Conservation (phyloP, 441 rosid genomes). For the Pelargonium fulgidum region DNA sequence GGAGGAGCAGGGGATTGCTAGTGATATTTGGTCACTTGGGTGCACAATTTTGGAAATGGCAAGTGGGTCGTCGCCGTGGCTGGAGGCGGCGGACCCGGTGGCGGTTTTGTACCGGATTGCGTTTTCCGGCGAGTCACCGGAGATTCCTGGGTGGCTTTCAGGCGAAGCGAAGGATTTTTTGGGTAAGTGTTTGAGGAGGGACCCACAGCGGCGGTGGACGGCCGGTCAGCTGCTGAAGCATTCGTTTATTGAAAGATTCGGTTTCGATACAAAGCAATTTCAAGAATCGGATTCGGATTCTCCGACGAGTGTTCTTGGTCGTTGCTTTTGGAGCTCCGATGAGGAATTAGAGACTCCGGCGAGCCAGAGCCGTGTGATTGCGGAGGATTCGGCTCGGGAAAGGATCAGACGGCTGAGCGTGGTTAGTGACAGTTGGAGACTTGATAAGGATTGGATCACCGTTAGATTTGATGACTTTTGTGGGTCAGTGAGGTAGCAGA, state of each 20-base stretch:
- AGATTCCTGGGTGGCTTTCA: constrained; percentile 41
- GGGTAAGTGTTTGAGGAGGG: constrained; percentile 54
- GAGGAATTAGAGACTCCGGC: constrained; percentile 33
- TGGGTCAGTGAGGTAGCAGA: background rate
- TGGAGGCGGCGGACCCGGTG: constrained; percentile 35
- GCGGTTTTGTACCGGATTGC: constrained; percentile 48
- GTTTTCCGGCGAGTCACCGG: constrained; percentile 46
- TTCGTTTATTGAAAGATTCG: constrained; percentile 37
- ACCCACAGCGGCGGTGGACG: constrained; percentile 60
- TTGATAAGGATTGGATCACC: constrained; percentile 47
- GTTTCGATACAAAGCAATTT: constrained; percentile 22
- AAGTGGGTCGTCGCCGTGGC: constrained; percentile 50
- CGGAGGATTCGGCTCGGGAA: constrained; percentile 27
- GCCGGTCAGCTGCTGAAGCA: constrained; percentile 51
- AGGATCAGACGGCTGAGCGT: constrained; percentile 44
- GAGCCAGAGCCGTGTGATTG: constrained; percentile 17
- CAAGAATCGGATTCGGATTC: constrained; percentile 34
- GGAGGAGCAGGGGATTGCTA: constrained; percentile 49
- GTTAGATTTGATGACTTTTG: constrained; percentile 24
- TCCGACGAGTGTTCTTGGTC: constrained; percentile 71
- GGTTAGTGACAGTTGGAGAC: constrained; percentile 34
- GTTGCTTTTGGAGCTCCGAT: constrained; percentile 47
- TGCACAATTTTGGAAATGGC: constrained; percentile 74
- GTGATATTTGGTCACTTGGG: constrained; percentile 66
- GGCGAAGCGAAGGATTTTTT: constrained; percentile 66